Evolutionary conservation across 1,139 yeast genomes (phyloP).

Genomic region (Candida sp.): DNA sequence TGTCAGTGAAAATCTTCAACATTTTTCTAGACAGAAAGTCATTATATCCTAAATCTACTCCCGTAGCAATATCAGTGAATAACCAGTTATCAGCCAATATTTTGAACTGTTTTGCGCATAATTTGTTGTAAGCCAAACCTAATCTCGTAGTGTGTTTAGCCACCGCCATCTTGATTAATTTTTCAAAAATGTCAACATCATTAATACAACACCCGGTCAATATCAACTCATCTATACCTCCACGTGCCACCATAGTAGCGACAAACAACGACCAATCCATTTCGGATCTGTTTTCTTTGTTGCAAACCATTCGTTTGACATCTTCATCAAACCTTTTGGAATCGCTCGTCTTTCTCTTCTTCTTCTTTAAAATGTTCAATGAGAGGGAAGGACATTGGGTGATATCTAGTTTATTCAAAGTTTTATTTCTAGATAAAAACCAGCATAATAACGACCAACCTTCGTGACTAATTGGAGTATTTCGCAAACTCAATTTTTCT

Average conservation of each 20-base stretch:
- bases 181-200: constrained; percentile 51
- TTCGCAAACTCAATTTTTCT: constrained; percentile 66
- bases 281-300: constrained; percentile 57
- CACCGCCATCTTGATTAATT: constrained; percentile 54
- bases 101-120: constrained; percentile 48
- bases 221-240: constrained; percentile 70
- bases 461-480: constrained; percentile 61
- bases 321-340: constrained; percentile 23
- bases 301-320: constrained; percentile 54
- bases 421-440: constrained; percentile 61
- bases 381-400: constrained; percentile 68
- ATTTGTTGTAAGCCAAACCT: constrained; percentile 68
- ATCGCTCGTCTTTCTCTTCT: constrained; percentile 18
- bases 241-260: constrained; percentile 64
- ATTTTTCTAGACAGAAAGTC: constrained; percentile 45
- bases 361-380: constrained; percentile 52
- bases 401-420: constrained; percentile 55
- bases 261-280: constrained; percentile 75
- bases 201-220: constrained; percentile 71
- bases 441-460: constrained; percentile 75
- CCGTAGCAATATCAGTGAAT: constrained; percentile 36
- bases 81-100: constrained; percentile 44
- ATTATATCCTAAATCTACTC: constrained; percentile 71
- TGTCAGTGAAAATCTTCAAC: constrained; percentile 23
- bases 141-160: constrained; percentile 49